These are phyloP conservation scores for Syncephalastrum sp. DNA, from an alignment of 371 early-diverging fungal genomes.

Conservation along the genomic window DNA sequence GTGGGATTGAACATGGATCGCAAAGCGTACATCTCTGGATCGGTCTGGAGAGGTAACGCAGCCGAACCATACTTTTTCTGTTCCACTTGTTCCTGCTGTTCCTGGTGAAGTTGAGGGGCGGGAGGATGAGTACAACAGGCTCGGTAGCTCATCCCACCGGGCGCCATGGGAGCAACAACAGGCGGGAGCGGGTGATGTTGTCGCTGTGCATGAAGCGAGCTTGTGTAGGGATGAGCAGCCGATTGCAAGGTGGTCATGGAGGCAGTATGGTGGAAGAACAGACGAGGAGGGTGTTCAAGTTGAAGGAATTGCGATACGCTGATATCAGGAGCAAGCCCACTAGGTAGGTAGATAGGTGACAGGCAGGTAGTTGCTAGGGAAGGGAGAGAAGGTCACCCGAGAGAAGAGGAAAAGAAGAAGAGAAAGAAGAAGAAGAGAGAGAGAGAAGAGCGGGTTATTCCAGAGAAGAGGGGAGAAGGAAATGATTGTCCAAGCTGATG, in stretches of 20 bases:
- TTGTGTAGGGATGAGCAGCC: conserved; percentile 11
- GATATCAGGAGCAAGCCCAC: conserved; percentile 4
- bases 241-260: conserved; percentile 24
- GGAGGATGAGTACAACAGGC: neutral
- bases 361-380: neutral
- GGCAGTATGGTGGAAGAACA: conserved; percentile 5
- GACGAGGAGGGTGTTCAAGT: conserved; percentile 4
- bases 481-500: neutral
- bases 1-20: conserved; percentile 13
- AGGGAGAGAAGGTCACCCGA: conserved; percentile 14
- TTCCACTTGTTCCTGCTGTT: conserved; percentile 3
- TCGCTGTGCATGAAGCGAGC: conserved; percentile 8
- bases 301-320: conserved; percentile 7
- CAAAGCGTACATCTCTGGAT: conserved; percentile 40
- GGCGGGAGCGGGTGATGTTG: conserved; percentile 4
- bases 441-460: conserved; percentile 1
- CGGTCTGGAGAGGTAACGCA: conserved; percentile 25
- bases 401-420: conserved; percentile 1
- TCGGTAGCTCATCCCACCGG: conserved; percentile 6
- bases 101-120: neutral
- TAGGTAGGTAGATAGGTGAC: too few relatives aligned
- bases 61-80: conserved; percentile 6
- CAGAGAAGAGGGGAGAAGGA: conserved; percentile 3
- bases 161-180: conserved; percentile 5
- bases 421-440: conserved; percentile 8